Base-by-base conservation (phyloP, 2,329 filamentous ascomycete genomes). In the Fusarium sp. region DNA sequence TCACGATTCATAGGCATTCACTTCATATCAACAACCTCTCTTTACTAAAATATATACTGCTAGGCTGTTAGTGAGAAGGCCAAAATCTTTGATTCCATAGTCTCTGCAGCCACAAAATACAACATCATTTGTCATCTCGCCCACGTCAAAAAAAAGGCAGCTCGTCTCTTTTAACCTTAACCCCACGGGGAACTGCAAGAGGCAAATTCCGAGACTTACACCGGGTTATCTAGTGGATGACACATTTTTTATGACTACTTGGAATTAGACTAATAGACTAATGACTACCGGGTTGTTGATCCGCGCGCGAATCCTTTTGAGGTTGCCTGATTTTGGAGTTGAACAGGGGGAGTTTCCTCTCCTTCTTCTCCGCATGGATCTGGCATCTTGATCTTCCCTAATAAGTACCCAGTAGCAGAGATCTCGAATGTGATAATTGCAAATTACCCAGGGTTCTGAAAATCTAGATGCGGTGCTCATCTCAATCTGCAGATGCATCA, bases 161-260 rank as follows among this genome's bases (percentile, higher is more conserved):
- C 56, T 60, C 55, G 29, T 60, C 38, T 42, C 48, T 54, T 49
- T 5, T 8, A 25, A 25, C 23, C 48, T 48, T 38, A 39, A 54
- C 55, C 55, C 56, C 56, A 59, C 55, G 56, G 56, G 55, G 56
- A 47, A 59, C 7, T 50, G 6, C 43, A 52, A 25, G 42, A 52
- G 49, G 35, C 32, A 17, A 38, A 29, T 46, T 36, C 41, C 41
- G 36, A 7, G 23, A 25, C 23, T 25, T 25, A 2, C 23, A 25
- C 23, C 23, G 4, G 23, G 23, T 6, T 25, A 25, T 25, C 23
- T 27, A 45, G 31, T 55, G 48, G 60, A 60, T 59, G 32, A 25
- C 32, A 38, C 3, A 14, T 52, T 21, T 42, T 51, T 41, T 27
- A 11, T 52, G 36, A 53, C 39, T 38, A 36, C 33, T 36, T 17